A percentile compares a stretch with the other conserved stretches of the same genome.
Conservation (phyloP, 2,329 filamentous ascomycete species). For the Phialophora expanda region DNA sequence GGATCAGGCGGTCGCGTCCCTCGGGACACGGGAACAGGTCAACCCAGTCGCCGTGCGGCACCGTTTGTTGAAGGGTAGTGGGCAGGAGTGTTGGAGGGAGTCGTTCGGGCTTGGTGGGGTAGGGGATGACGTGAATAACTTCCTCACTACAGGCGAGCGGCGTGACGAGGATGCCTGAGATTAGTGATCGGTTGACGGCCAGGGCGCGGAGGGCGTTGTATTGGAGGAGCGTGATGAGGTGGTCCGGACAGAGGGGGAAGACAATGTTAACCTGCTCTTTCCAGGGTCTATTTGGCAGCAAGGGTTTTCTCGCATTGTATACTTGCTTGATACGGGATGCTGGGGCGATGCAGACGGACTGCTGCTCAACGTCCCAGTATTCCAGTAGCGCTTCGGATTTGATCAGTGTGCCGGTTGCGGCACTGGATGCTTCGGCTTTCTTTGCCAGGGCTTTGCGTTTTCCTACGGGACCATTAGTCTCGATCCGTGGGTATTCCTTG, state of each 20-base stretch:
- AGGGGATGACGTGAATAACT: constrained; percentile 9
- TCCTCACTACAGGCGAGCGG: constrained; percentile 14
- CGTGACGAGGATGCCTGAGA: constrained; percentile 17
- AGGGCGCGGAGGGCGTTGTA: constrained; percentile 49
- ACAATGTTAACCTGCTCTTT: constrained; percentile 15
- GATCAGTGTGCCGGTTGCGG: constrained; percentile 11
- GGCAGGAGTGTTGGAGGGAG: constrained; percentile 39
- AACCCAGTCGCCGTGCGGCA: constrained; percentile 51
- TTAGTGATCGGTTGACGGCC: constrained; percentile 13
- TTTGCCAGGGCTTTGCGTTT: constrained; percentile 22
- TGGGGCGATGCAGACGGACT: constrained; percentile 15
- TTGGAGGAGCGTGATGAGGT: constrained; percentile 53
- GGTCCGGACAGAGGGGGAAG: constrained; percentile 48
- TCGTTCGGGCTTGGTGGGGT: constrained; percentile 15
- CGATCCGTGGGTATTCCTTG: constrained; percentile 6
- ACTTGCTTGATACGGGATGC: constrained; percentile 15
- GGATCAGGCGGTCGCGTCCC: constrained; percentile 50
- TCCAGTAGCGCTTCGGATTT: constrained; percentile 14
- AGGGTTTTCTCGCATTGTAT: constrained; percentile 17
- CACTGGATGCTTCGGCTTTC: constrained; percentile 14
- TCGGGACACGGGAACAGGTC: constrained; percentile 49
- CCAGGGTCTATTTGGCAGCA: constrained; percentile 11
- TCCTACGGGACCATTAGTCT: constrained; percentile 13
- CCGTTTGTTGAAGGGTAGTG: constrained; percentile 49
- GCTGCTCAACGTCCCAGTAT: constrained; percentile 15